Conservation (phyloP, 208 protist genomes). For the Leishmania aethiopica region DNA sequence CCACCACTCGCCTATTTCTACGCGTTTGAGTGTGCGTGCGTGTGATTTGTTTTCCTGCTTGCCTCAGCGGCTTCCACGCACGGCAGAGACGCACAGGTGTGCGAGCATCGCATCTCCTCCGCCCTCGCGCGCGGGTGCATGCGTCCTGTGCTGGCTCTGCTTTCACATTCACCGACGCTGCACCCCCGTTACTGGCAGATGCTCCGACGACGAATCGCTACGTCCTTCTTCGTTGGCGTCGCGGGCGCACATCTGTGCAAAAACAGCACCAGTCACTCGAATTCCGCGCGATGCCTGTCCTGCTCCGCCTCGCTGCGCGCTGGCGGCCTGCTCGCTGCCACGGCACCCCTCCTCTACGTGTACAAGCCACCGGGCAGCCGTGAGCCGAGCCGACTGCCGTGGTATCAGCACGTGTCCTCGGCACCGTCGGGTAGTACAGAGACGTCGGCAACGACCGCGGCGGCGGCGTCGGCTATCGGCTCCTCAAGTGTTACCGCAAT, state of each 20-base stretch:
- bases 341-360: conserved; percentile 19
- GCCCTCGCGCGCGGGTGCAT: not conserved
- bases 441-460: not conserved
- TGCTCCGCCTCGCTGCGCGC: not conserved
- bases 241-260: not conserved
- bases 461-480: not conserved
- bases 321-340: conserved; percentile 3
- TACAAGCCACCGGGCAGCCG: conserved; percentile 69
- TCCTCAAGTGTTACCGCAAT: not conserved
- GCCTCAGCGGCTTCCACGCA: not conserved
- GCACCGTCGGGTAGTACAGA: not conserved
- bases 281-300: not conserved
- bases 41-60: not conserved
- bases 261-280: not conserved
- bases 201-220: conserved; percentile 1
- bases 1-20: not conserved
- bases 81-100: not conserved
- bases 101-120: not conserved
- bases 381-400: conserved; percentile 51
- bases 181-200: not conserved
- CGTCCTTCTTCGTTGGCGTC: not conserved
- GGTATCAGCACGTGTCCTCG: conserved; percentile 37
- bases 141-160: not conserved
- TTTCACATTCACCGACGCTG: not conserved
- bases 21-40: not conserved